Evolutionary conservation across 495 filamentous ascomycete genomes (phyloP).

Genomic region (Mycothermus thermophilus): DNA sequence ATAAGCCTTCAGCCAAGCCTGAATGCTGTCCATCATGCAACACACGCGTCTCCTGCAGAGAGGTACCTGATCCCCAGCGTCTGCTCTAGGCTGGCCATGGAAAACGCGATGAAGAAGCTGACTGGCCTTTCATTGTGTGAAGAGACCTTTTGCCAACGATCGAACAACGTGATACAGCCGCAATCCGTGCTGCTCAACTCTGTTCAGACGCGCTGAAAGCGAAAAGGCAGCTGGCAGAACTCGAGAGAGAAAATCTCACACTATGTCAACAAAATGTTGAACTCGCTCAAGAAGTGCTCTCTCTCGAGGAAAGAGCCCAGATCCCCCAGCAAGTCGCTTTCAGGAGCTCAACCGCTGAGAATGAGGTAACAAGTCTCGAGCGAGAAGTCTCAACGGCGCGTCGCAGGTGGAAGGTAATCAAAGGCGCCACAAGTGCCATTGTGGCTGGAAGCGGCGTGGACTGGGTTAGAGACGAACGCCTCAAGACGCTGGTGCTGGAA

Average conservation of each 20-base stretch:
- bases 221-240: conserved; percentile 33
- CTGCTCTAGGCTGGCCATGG: no score
- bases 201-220: conserved; percentile 36
- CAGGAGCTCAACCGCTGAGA: conserved; percentile 36
- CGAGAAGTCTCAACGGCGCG: no score
- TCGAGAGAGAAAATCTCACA: conserved; percentile 42
- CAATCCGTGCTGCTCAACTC: conserved; percentile 44
- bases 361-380: conserved; percentile 41
- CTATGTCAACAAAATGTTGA: conserved; percentile 45
- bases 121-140: no score
- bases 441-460: conserved; percentile 75
- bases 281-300: conserved; percentile 45
- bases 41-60: conserved; percentile 49
- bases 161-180: conserved; percentile 51
- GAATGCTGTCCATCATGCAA: conserved; percentile 60
- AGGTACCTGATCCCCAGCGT: no score
- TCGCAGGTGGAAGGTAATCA: conserved; percentile 57
- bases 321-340: no score
- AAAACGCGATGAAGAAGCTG: background rate
- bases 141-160: conserved; percentile 54
- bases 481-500: conserved; percentile 64
- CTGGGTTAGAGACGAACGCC: conserved; percentile 58
- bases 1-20: conserved; percentile 58
- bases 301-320: conserved; percentile 44
- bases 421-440: conserved; percentile 56